Evolutionary conservation across 495 filamentous ascomycete genomes (phyloP), one percentile per base, ranked within the genome.

Genomic region (Neurospora sp.): DNA sequence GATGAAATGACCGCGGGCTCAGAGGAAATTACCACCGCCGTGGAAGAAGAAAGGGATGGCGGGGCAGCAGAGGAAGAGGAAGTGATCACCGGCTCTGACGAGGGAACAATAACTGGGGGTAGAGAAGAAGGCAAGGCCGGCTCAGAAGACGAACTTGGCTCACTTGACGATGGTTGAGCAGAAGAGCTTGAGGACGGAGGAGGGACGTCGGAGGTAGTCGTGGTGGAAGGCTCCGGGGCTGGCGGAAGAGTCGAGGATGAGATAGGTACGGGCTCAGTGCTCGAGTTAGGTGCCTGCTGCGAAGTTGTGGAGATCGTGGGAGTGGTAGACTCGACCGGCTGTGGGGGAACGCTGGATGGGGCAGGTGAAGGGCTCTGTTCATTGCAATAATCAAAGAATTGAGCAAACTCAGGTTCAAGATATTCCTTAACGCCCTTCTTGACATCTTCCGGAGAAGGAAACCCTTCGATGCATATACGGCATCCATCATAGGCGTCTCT

Each of bases 371-470:
- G 72, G 14, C 70, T 9, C 7, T 70, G 72, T 5, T 69, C 31
- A 11, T 76, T 20, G 74, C 85, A 87, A 74, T 76, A 85, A 46
- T 73, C 41, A 4, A 82, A 1, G 49, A 72, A 86, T 71, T 83
- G 80, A 0, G 12, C 1, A 18, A 82, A 81, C 10, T 70, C 66
- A 16, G 74, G 73, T 0, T 72, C 42, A 0, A 82, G 35, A 44
- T 82, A 83, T 18, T 39, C 42, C 74, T 77, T 42, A 2, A 3
- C 4, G 12, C 2, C 1, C 14, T 5, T 41, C 14, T 41, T 41
- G 40, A 37, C 35, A 0, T 37, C 0, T 37, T 37, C 35, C 3
- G 35, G 35, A 37, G 35, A 0, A 37, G 35, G 35, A 37, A 7
- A 37, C 35, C 35, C 35, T 37, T 37, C 0, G 5, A 37, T 37